Evolutionary conservation across 257 asterid species (phyloP), one percentile per base, ranked within the genome.

Genomic region (Lavandula angustifolia): DNA sequence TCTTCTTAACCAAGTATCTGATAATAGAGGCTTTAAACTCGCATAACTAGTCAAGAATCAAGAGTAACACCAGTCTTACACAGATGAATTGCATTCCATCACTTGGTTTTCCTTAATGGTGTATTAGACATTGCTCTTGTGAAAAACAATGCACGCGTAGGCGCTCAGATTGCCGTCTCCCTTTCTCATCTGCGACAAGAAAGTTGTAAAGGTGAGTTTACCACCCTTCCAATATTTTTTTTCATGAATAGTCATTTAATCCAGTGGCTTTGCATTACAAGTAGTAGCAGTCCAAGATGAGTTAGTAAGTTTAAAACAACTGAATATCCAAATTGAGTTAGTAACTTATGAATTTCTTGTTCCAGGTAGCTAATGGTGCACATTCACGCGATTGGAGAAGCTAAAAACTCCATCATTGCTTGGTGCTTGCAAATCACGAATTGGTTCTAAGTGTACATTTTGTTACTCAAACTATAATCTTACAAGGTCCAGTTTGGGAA

Each of bases 71-170:
- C 13, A 37, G 18, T 34, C 16, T 60, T 17, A 9, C 13, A 55
- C 62, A 32, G 44, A 17, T 27, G 22, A 38, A 29, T 38, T 57
- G 55, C 35, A 27, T 71, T 50, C 57, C 60, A 51, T 71, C 63
- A 34, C 63, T 6, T 56, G 38, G 63, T 61, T 72, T 73, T 80
- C 84, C 85, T 83, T 78, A 63, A 79, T 60, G 59, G 69, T 32
- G 53, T 58, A 58, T 54, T 42, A 85, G 96, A 89, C 77, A 87
- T 92, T 68, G 96, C 95, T 33, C 92, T 89, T 4, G 84, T 92
- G 74, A 92, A 92, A 77, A 92, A 92, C 71, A 92, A 92, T 74
- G 99, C 99, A 34, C 41, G 61, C 1, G 3, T 85, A 10, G 99
- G 94, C 59, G 94, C 99, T 74, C 80, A 78, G 81, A 74, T 88